Conservation (phyloP, 1,284 basidiomycete species). For the Leucoagaricus sp. region DNA sequence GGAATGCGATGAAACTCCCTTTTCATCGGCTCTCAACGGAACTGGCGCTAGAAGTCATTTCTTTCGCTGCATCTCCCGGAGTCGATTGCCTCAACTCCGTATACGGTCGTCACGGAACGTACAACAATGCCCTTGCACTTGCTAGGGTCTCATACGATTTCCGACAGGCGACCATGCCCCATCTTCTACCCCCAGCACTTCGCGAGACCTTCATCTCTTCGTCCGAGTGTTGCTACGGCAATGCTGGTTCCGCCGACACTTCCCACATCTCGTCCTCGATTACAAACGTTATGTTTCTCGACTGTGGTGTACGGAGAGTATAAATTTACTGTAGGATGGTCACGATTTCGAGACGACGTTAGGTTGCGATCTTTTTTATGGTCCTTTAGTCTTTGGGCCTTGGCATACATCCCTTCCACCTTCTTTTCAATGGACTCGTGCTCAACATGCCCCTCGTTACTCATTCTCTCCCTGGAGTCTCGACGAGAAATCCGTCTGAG, state of each 20-base stretch:
- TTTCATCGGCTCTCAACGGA: neutral
- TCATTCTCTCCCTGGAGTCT: too few relatives aligned
- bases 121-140: conserved; percentile 32
- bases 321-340: conserved; percentile 25
- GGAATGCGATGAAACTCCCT: neutral
- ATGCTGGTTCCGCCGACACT: conserved; percentile 14
- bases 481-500: too few relatives aligned
- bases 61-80: conserved; percentile 1
- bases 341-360: conserved; percentile 18
- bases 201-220: conserved; percentile 30
- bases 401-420: conserved; percentile 28
- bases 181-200: conserved; percentile 34
- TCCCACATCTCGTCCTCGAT: conserved; percentile 30
- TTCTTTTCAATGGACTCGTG: conserved; percentile 33
- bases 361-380: conserved; percentile 29
- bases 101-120: conserved; percentile 19
- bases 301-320: conserved; percentile 35
- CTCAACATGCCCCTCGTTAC: conserved; percentile 1
- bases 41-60: neutral
- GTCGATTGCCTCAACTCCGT: neutral
- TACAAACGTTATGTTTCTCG: conserved; percentile 31
- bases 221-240: conserved; percentile 31
- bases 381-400: conserved; percentile 33
- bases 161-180: conserved; percentile 34
- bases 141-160: conserved; percentile 33